Evolutionary conservation across 2,329 filamentous ascomycete species (phyloP).

Genomic region (Didymella lethalis): DNA sequence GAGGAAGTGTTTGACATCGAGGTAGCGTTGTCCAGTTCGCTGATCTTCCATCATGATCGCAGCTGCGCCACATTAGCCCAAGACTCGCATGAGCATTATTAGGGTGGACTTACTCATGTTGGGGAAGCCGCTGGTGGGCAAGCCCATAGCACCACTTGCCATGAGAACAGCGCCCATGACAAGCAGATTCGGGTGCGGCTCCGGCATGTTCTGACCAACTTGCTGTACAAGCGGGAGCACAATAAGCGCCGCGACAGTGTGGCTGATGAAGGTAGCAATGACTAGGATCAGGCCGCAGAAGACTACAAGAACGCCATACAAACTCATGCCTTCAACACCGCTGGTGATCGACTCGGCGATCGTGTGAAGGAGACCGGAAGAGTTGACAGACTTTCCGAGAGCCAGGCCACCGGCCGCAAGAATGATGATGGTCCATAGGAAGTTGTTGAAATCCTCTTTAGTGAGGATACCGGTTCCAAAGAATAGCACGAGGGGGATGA

Average conservation of each 20-base stretch:
- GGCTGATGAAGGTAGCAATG: slow-evolving; percentile 96
- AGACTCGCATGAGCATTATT: not conserved
- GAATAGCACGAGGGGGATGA: slow-evolving; percentile 94
- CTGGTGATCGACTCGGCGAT: slow-evolving; percentile 80
- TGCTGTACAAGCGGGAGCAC: slow-evolving; percentile 89
- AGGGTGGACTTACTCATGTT: slow-evolving; percentile 88
- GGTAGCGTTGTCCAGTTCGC: slow-evolving; percentile 86
- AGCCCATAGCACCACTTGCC: slow-evolving; percentile 96
- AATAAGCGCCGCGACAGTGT: slow-evolving; percentile 95
- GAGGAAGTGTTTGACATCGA: slow-evolving; percentile 93
- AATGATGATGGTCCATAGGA: slow-evolving; percentile 99
- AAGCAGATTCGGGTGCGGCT: slow-evolving; percentile 91
- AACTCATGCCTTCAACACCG: slow-evolving; percentile 76
- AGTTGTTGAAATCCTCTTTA: slow-evolving; percentile 99
- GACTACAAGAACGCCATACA: slow-evolving; percentile 86
- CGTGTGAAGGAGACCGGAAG: slow-evolving; percentile 88
- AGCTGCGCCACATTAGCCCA: slow-evolving; percentile 61
- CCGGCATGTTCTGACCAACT: slow-evolving; percentile 81
- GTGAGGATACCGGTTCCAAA: slow-evolving; percentile 96
- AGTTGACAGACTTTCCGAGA: slow-evolving; percentile 92
- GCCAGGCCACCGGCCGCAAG: slow-evolving; percentile 92
- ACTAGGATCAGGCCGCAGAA: slow-evolving; percentile 87
- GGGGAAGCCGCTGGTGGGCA: slow-evolving; percentile 95
- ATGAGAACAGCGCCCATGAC: slow-evolving; percentile 96
- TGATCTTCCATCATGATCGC: slow-evolving; percentile 99